Evolutionary conservation across 257 asterid genomes (phyloP).

Genomic region (Gentiana macrophylla): DNA sequence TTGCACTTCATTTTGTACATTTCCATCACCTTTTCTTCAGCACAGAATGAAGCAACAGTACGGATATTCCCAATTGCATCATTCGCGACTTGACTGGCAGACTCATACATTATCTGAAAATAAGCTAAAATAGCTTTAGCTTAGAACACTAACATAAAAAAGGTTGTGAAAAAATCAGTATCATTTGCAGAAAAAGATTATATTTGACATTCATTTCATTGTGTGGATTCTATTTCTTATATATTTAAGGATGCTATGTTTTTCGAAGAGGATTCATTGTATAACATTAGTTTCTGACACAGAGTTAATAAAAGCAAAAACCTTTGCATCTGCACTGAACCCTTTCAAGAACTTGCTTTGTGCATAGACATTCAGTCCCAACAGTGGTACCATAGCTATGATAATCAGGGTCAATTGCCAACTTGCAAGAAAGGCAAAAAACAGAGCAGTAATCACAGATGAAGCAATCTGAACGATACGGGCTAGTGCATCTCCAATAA

Average conservation of each 20-base stretch:
- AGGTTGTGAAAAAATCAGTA: not conserved
- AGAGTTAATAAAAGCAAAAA: conserved; percentile 2
- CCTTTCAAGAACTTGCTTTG: conserved; percentile 65
- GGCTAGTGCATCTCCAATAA: conserved; percentile 84
- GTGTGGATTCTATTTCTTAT: too few species aligned
- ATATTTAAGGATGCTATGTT: too few species aligned
- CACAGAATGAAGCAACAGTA: conserved; percentile 86
- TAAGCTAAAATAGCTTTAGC: conserved; percentile 1
- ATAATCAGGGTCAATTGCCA: conserved; percentile 80
- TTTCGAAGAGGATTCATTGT: too few species aligned
- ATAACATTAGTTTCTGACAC: too few species aligned
- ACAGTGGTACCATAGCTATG: conserved; percentile 54
- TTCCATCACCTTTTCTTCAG: conserved; percentile 76
- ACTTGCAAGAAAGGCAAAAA: conserved; percentile 53
- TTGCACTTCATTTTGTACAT: conserved; percentile 59
- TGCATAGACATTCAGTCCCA: conserved; percentile 52
- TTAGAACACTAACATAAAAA: not conserved
- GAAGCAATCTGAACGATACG: conserved; percentile 72
- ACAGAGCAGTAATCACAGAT: conserved; percentile 49
- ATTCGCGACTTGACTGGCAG: conserved; percentile 86
- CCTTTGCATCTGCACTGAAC: conserved; percentile 83
- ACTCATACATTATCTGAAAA: conserved; percentile 66
- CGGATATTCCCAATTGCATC: conserved; percentile 28
- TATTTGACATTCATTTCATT: too few species aligned
- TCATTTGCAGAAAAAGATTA: too few species aligned